Base-by-base conservation (phyloP, 495 filamentous ascomycete species). In the Aspergillus wentii region DNA sequence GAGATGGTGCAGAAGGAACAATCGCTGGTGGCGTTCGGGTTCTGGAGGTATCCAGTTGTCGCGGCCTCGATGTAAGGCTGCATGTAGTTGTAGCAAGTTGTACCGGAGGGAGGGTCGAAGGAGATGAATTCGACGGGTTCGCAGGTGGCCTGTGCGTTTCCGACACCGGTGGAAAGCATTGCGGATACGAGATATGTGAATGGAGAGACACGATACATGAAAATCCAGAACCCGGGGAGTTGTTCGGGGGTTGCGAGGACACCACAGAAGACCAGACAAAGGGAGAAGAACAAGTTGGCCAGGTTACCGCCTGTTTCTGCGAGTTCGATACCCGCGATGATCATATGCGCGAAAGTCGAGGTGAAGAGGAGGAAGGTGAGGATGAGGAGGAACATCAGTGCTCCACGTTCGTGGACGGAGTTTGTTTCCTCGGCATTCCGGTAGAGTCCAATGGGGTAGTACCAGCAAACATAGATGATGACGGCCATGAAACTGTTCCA, bases 151-250 rank as follows among this genome's bases (percentile, higher is more conserved):
- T 52, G 13, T 0, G 75, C 72, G 38, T 82, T 79, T 20, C 77
- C 76, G 5, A 87, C 67, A 21, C 68, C 76, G 0, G 69, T 71
- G 0, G 82, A 75, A 17, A 87, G 41, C 67, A 87, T 77, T 19
- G 71, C 76, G 14, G 66, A 72, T 9, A 88, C 75, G 1, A 85
- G 63, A 39, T 89, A 88, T 0, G 79, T 84, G 46, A 88, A 79
- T 10, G 85, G 84, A 3, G 79, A 83, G 44, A 86, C 67, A 26
- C 80, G 79, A 58, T 88, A 86, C 79, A 88, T 84, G 67, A 88
- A 88, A 52, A 85, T 85, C 85, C 84, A 89, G 73, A 88, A 89
- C 18, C 74, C 56, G 9, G 83, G 83, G 35, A 86, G 68, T 1
- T 64, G 58, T 1, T 59, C 44, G 0, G 84, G 81, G 11, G 57